Conservation (phyloP, 1,284 basidiomycete species). For the Cryptococcus hybrid region DNA sequence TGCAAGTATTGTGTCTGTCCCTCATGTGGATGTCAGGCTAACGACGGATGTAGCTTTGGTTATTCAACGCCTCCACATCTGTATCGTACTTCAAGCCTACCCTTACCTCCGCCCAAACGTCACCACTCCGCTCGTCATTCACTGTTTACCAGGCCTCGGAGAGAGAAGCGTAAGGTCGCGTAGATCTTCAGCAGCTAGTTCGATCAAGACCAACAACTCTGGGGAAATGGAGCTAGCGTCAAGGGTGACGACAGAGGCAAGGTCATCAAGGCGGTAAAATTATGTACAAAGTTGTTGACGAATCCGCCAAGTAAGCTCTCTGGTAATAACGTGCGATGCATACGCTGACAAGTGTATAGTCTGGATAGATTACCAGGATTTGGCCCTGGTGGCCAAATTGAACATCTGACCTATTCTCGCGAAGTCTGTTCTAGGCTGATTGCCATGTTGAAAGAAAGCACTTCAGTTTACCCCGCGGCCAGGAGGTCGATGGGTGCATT, state of each 20-base stretch:
- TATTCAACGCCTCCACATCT: conserved; percentile 82
- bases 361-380: conserved; percentile 20
- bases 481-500: conserved; percentile 33
- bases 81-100: conserved; percentile 58
- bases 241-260: background rate
- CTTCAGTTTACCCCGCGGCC: conserved; percentile 25
- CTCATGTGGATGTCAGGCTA: background rate
- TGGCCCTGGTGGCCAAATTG: conserved; percentile 26
- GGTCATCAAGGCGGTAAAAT: conserved; percentile 30
- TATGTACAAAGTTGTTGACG: conserved; percentile 35
- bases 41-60: conserved; percentile 61
- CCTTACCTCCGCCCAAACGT: background rate
- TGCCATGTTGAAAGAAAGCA: conserved; percentile 26
- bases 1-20: conserved; percentile 53
- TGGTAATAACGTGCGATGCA: background rate
- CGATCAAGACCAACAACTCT: conserved; percentile 3
- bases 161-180: background rate
- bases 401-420: conserved; percentile 33
- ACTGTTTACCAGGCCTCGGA: background rate
- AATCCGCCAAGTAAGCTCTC: conserved; percentile 7
- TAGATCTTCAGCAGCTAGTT: conserved; percentile 5
- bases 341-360: conserved; percentile 3
- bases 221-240: conserved; percentile 4
- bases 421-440: conserved; percentile 32
- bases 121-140: background rate